Evolutionary conservation across 1,284 basidiomycete species (phyloP).

Genomic region (Pyrrhoderma noxium): DNA sequence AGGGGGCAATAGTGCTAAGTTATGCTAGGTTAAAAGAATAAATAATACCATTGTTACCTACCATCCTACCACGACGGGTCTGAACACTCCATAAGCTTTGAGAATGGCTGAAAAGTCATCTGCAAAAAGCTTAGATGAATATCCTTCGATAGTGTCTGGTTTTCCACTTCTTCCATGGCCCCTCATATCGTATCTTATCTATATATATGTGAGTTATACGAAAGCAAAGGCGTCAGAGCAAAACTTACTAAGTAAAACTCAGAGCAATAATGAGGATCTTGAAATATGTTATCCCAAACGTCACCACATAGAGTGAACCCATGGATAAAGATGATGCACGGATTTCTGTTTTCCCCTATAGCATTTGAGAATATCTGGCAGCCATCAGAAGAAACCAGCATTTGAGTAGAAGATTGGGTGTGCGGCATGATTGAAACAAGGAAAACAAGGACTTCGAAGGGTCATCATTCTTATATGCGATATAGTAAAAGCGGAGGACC

Average conservation of each 20-base stretch:
- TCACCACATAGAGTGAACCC: slow-evolving; percentile 19
- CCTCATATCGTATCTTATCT: slow-evolving; percentile 14
- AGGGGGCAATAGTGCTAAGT: not conserved
- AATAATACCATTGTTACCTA: too few species aligned
- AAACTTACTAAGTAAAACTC: slow-evolving; percentile 22
- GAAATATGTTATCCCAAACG: slow-evolving; percentile 21
- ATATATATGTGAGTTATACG: too few species aligned
- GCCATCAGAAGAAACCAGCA: slow-evolving; percentile 23
- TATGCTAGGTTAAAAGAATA: not conserved
- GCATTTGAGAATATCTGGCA: slow-evolving; percentile 23
- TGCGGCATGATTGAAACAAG: too few species aligned
- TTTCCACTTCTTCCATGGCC: slow-evolving; percentile 16
- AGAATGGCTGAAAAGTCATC: slow-evolving; percentile 13
- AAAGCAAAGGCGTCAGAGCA: too few species aligned
- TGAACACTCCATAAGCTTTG: slow-evolving; percentile 21
- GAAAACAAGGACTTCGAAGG: too few species aligned
- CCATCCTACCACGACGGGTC: slow-evolving; percentile 28
- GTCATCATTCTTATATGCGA: too few species aligned
- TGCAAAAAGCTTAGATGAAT: slow-evolving; percentile 11
- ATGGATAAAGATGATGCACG: slow-evolving; percentile 22
- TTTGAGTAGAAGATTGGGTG: not conserved
- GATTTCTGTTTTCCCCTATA: slow-evolving; percentile 21
- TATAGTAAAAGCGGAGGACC: too few species aligned
- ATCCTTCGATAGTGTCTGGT: slow-evolving; percentile 7
- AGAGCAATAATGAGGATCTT: slow-evolving; percentile 4